A percentile compares a stretch with the other conserved stretches of the same genome.
These are phyloP conservation scores for Mycena vulgaris DNA, from an alignment of 768 basidiomycete species.

Conservation along the genomic window DNA sequence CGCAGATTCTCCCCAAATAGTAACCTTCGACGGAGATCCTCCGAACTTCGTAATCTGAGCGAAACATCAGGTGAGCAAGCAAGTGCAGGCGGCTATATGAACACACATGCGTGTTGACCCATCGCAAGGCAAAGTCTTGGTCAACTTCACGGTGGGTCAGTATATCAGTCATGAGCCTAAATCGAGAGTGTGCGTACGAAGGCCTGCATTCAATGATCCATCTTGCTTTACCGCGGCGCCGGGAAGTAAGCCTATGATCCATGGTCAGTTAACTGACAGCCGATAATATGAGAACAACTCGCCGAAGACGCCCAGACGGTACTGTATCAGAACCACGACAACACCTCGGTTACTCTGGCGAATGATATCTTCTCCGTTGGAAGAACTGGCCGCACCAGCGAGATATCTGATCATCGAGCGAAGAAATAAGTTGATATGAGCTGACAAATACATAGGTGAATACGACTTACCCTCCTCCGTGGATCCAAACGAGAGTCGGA, in stretches of 20 bases:
- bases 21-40: slow-evolving; percentile 39
- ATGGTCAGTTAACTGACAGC: not conserved
- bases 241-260: slow-evolving; percentile 47
- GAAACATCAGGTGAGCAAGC: not conserved
- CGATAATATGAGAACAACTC: too few species aligned
- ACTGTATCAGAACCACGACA: too few species aligned
- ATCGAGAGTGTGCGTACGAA: slow-evolving; percentile 39
- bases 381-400: slow-evolving; percentile 45
- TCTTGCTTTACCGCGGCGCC: slow-evolving; percentile 46
- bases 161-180: not conserved
- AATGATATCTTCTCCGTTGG: slow-evolving; percentile 55
- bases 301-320: slow-evolving; percentile 58
- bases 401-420: slow-evolving; percentile 53
- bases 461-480: slow-evolving; percentile 49
- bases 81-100: not conserved
- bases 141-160: slow-evolving; percentile 42
- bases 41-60: slow-evolving; percentile 36
- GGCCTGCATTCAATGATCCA: slow-evolving; percentile 50
- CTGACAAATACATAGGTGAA: too few species aligned
- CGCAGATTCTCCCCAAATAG: slow-evolving; percentile 43
- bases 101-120: slow-evolving; percentile 50
- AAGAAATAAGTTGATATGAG: too few species aligned
- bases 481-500: slow-evolving; percentile 62
- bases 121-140: slow-evolving; percentile 50
- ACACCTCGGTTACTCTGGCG: slow-evolving; percentile 52